Conservation (phyloP, 2,329 filamentous ascomycete genomes). For the Pseudogymnoascus sp. region DNA sequence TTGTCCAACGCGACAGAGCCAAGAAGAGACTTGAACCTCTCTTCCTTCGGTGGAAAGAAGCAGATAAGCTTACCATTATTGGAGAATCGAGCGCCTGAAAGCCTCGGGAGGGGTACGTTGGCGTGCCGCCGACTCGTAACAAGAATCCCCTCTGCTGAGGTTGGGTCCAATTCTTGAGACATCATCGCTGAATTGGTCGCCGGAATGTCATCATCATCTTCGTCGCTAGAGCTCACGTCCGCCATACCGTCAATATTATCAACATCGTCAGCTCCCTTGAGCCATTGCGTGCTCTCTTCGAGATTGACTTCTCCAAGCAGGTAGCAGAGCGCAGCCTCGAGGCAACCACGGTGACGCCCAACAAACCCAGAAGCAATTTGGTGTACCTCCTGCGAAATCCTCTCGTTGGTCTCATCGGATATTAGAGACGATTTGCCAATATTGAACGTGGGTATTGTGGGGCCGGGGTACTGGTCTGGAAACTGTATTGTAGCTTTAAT, state of each 20-base stretch:
- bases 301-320: constrained; percentile 55
- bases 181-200: constrained; percentile 40
- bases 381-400: constrained; percentile 47
- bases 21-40: constrained; percentile 41
- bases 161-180: constrained; percentile 53
- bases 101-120: constrained; percentile 49
- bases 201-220: constrained; percentile 51
- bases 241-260: constrained; percentile 46
- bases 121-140: constrained; percentile 41
- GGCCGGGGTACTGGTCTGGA: constrained; percentile 50
- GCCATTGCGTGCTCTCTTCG: constrained; percentile 51
- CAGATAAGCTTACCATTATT: constrained; percentile 55
- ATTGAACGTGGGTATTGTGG: constrained; percentile 48
- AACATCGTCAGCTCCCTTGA: constrained; percentile 54
- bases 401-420: constrained; percentile 45
- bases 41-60: constrained; percentile 62
- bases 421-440: constrained; percentile 57
- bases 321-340: constrained; percentile 55
- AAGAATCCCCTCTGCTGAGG: constrained; percentile 44
- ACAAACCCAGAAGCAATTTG: constrained; percentile 49
- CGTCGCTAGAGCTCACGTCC: constrained; percentile 78
- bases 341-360: constrained; percentile 50
- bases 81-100: constrained; percentile 54
- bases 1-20: constrained; percentile 38
- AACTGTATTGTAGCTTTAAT: constrained; percentile 55